phyloP scores from a whole-genome alignment of 1,284 basidiomycete genomes.

The Acaromyces ingoldii region DNA sequence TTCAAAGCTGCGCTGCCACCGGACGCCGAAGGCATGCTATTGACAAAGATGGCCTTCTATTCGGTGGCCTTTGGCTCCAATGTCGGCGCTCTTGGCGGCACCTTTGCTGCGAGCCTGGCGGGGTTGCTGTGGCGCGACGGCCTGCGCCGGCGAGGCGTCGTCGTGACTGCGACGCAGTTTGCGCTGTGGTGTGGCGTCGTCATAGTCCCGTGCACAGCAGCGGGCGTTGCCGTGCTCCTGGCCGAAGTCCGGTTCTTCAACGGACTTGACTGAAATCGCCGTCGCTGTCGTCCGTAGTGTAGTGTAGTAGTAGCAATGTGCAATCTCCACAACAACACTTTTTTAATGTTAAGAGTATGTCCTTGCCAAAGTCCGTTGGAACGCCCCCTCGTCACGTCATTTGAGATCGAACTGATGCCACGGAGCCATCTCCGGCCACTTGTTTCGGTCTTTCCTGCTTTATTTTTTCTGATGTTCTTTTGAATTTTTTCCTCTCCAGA shows the following conservation, averaged over 20 bases:
- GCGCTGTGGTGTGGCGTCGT: conserved; percentile 65
- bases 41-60: conserved; percentile 54
- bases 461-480: too few relatives aligned
- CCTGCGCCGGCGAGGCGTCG: conserved; percentile 70
- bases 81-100: conserved; percentile 85
- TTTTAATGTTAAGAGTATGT: too few relatives aligned
- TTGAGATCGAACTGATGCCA: too few relatives aligned
- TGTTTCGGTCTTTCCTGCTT: too few relatives aligned
- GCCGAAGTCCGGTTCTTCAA: conserved; percentile 40
- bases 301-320: not conserved
- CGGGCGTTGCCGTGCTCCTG: conserved; percentile 47
- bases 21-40: conserved; percentile 16
- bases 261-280: too few relatives aligned
- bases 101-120: conserved; percentile 82
- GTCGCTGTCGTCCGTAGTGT: not conserved
- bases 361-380: too few relatives aligned
- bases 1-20: conserved; percentile 15
- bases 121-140: conserved; percentile 83
- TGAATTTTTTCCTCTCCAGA: too few relatives aligned
- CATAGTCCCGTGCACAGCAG: conserved; percentile 37
- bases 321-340: too few relatives aligned
- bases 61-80: conserved; percentile 77
- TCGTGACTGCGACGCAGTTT: conserved; percentile 66
- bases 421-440: too few relatives aligned
- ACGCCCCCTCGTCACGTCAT: too few relatives aligned